phyloP scores from a whole-genome alignment of 257 asterid species.

The Schizonepeta tenuifolia region DNA sequence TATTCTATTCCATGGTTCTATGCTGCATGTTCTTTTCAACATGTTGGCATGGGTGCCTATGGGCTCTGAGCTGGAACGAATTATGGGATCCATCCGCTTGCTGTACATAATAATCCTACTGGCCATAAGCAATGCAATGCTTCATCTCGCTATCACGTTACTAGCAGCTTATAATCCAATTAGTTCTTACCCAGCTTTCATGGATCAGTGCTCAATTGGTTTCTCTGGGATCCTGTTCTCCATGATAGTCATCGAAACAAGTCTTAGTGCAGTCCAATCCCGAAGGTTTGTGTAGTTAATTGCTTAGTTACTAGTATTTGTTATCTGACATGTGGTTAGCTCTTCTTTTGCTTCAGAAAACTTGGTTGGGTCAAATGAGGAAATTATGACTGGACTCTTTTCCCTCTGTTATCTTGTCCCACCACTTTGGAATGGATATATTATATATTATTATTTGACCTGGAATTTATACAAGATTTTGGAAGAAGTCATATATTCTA shows the following conservation, averaged over 20 bases:
- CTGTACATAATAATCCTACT: conserved; percentile 61
- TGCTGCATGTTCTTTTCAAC: conserved; percentile 90
- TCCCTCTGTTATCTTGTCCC: neutral
- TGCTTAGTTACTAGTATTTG: conserved; percentile 17
- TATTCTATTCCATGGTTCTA: conserved; percentile 84
- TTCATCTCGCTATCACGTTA: conserved; percentile 72
- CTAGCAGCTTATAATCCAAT: conserved; percentile 73
- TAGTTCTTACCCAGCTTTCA: conserved; percentile 41
- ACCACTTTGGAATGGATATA: conserved; percentile 4
- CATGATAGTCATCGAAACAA: conserved; percentile 96
- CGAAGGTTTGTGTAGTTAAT: conserved; percentile 64
- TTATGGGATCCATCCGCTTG: conserved; percentile 95
- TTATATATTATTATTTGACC: neutral
- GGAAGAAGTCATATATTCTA: neutral
- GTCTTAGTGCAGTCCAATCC: conserved; percentile 86
- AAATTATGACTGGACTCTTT: neutral
- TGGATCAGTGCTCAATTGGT: conserved; percentile 93
- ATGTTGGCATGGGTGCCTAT: conserved; percentile 96
- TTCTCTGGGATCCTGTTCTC: conserved; percentile 94
- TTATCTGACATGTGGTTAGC: neutral
- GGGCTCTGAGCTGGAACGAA: conserved; percentile 98
- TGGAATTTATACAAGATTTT: neutral
- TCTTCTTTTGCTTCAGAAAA: conserved; percentile 17
- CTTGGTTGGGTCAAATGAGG: neutral
- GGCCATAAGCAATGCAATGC: conserved; percentile 81